Base-by-base conservation (phyloP, 805 yeast species). In the Pichia phayaonensis region DNA sequence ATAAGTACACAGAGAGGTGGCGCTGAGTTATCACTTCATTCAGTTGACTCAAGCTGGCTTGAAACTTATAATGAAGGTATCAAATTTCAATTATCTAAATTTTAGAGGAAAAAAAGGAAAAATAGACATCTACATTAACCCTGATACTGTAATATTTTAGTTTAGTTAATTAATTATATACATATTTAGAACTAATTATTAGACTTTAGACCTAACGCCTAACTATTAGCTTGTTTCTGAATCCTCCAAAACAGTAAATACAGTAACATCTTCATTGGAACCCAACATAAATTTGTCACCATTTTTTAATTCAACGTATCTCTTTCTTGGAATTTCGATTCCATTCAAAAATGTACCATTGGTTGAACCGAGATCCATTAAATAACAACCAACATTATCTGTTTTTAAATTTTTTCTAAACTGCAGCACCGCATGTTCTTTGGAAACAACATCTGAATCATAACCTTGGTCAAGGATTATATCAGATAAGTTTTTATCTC, bases 381-480 rank as follows among this genome's bases (percentile, higher is more conserved):
- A 11, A 46, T 62, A 66, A 6, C 59, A 53, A 21, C 40, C 40
- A 39, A 20, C 11, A 10, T 39, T 21, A 20, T 24, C 24, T 3
- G 23, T 12, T 18, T 47, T 40, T 5, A 11, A 6, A 34, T 48
- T 43, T 22, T 43, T 36, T 40, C 65, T 45, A 45, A 65, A 63
- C 44, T 65, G 69, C 13, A 66, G 51, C 3, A 59, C 69, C 3
- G 66, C 64, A 46, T 66, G 69, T n/a, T 52, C 49, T 42, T 55
- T 54, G 1, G 65, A 60, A 0, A 64, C 63, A 1, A 58, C 43
- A 15, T 46, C 47, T 20, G 52, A 59, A 41, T 47, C 55, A 18
- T 61, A 63, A 7, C 50, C 40, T 15, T 36, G 38, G 12, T 38
- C 23, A 8, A 64, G 39, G 1, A 50, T 50, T 8, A 63, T 55